Conservation (phyloP, 768 basidiomycete species). For the Leccinum variicolor region DNA sequence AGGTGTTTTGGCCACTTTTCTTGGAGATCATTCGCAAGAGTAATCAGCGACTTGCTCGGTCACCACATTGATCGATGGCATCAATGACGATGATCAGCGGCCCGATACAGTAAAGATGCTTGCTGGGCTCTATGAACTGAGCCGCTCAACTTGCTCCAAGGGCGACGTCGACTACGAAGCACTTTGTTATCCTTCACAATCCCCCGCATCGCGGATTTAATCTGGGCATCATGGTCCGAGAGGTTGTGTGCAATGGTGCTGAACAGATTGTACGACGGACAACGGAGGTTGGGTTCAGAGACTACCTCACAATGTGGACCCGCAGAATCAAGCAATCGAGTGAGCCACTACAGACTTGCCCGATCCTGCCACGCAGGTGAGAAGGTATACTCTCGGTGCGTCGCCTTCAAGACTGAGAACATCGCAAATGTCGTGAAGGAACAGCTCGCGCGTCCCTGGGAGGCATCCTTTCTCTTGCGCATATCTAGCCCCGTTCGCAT, state of each 20-base stretch:
- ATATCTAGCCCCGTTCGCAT: neutral
- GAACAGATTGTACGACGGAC: neutral
- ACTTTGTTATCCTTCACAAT: neutral
- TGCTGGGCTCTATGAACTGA: neutral
- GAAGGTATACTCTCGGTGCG: neutral
- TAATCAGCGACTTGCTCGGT: neutral
- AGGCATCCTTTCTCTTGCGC: neutral
- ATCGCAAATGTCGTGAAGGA: neutral
- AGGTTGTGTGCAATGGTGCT: neutral
- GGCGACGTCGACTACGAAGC: neutral
- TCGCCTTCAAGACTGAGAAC: neutral
- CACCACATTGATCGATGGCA: neutral
- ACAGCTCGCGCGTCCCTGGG: neutral
- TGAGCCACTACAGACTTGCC: neutral
- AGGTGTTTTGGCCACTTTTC: neutral
- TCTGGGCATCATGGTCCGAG: neutral
- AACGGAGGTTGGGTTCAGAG: too few species aligned
- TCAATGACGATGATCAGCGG: neutral
- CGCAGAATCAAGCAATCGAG: neutral
- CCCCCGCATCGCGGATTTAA: neutral
- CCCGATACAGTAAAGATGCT: neutral
- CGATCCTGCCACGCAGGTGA: neutral
- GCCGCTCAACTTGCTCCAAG: neutral
- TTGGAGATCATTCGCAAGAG: neutral
- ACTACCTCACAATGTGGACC: too few species aligned